phyloP scores from a whole-genome alignment of 2,329 filamentous ascomycete species.

The Corinectria fuckeliana region DNA sequence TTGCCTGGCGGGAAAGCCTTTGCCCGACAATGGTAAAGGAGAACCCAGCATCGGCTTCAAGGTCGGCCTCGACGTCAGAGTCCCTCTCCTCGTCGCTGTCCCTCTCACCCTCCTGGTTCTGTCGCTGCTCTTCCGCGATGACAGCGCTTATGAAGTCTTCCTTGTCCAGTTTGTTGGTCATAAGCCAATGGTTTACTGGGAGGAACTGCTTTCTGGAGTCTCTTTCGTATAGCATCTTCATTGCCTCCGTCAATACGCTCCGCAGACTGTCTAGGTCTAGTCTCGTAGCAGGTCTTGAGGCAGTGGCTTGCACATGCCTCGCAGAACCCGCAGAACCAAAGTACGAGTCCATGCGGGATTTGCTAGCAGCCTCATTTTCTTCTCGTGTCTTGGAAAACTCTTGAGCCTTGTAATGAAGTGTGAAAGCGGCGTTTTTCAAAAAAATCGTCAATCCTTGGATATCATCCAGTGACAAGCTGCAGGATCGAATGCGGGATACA shows the following conservation, averaged over 20 bases:
- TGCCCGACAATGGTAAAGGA: slow-evolving; percentile 57
- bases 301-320: neutral
- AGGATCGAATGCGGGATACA: slow-evolving; percentile 60
- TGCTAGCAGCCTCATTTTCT: slow-evolving; percentile 29
- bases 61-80: slow-evolving; percentile 40
- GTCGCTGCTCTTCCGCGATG: slow-evolving; percentile 84
- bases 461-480: slow-evolving; percentile 74
- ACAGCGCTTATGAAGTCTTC: slow-evolving; percentile 85
- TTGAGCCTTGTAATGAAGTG: slow-evolving; percentile 81
- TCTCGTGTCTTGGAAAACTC: slow-evolving; percentile 55
- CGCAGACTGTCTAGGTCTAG: slow-evolving; percentile 80
- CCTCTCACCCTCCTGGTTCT: slow-evolving; percentile 59
- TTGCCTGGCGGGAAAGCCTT: slow-evolving; percentile 66
- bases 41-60: slow-evolving; percentile 33
- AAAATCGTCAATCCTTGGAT: slow-evolving; percentile 80
- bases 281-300: slow-evolving; percentile 28
- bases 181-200: slow-evolving; percentile 87
- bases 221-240: slow-evolving; percentile 90
- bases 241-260: slow-evolving; percentile 76
- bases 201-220: slow-evolving; percentile 89
- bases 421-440: slow-evolving; percentile 89
- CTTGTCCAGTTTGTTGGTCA: slow-evolving; percentile 89
- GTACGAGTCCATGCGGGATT: slow-evolving; percentile 40
- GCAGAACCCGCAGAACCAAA: slow-evolving; percentile 27
- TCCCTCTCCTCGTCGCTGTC: slow-evolving; percentile 47